Evolutionary conservation across 371 early-diverging fungal genomes (phyloP).

Genomic region (Apophysomyces trapeziformis): DNA sequence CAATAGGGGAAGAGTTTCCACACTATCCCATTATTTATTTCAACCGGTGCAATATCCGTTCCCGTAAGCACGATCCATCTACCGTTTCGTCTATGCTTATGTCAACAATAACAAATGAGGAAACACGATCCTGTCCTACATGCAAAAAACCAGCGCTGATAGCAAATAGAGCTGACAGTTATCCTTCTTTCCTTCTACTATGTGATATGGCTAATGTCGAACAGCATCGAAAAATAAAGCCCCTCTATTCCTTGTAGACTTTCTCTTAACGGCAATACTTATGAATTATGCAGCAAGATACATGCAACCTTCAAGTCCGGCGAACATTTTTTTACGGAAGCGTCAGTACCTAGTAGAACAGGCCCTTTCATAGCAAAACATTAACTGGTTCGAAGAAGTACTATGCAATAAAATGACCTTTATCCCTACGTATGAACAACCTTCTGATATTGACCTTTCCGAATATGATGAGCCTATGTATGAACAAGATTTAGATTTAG

Average conservation of each 20-base stretch:
- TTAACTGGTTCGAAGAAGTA: too few relatives aligned
- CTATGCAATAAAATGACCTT: too few relatives aligned
- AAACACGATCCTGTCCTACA: not conserved
- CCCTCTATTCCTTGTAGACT: not conserved
- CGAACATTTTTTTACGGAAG: not conserved
- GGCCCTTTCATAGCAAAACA: not conserved
- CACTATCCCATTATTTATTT: not conserved
- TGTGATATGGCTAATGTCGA: not conserved
- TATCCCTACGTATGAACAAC: too few relatives aligned
- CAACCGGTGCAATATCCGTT: not conserved
- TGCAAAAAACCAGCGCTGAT: not conserved
- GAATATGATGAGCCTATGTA: too few relatives aligned
- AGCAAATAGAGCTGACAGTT: not conserved
- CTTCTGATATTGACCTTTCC: too few relatives aligned
- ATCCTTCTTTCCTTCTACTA: not conserved
- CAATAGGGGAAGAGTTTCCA: not conserved
- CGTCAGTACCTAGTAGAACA: not conserved
- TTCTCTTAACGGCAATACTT: not conserved
- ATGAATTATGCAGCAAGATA: not conserved
- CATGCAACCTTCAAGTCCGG: not conserved
- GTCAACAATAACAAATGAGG: not conserved
- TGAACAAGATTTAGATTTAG: too few relatives aligned
- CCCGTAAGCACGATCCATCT: not conserved
- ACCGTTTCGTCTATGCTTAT: not conserved
- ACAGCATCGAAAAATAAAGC: not conserved